Base-by-base conservation (phyloP, 331 rosid species). In the Cucumis variabilis region DNA sequence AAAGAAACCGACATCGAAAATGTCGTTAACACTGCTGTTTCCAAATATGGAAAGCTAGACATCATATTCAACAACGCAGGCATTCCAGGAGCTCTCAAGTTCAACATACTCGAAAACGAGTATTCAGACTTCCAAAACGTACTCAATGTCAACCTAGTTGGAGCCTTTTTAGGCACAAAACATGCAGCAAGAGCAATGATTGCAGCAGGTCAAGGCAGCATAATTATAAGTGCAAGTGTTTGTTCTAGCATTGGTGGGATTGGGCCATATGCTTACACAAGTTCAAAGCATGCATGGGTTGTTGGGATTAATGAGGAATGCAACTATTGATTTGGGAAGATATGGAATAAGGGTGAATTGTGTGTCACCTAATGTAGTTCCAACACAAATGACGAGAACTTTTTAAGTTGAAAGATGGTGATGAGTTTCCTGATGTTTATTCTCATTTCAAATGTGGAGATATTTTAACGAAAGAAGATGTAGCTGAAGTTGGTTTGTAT, bases 11-110 rank as follows among this genome's bases (percentile, higher is more conserved):
- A 94, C 41, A 67, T 95, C 0, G 30, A 89, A 86, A 91, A 90
- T n/a, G 91, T 44, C 0, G 92, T 94, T 0, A 9, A 85, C 8
- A 58, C 90, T 1, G 79, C 92, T 0, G 65, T 90, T 69, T 75
- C 91, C 28, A 88, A 92, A 27, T 78, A 89, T 2, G 96, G 95
- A 41, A 93, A 89, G 87, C 90, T 94, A 0, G 96, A 92, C 48
- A 93, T 94, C 79, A 91, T 92, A 95, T 69, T 88, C 86, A 93
- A 93, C 85, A 94, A 94, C 23, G 96, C 94, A 0, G 96, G 93
- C 5, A 37, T 66, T n/a, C 44, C 44, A 37, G 44, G 44, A 37
- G 44, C 44, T 37, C 44, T 37, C 44, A 37, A 37, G 44, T 37
- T 37, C 44, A 37, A 37, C 44, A 37, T 37, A 37, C 44, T 37